Evolutionary conservation across 1,139 yeast genomes (phyloP), one percentile per base, ranked within the genome.

Genomic region (Geotrichum citri-aurantii): DNA sequence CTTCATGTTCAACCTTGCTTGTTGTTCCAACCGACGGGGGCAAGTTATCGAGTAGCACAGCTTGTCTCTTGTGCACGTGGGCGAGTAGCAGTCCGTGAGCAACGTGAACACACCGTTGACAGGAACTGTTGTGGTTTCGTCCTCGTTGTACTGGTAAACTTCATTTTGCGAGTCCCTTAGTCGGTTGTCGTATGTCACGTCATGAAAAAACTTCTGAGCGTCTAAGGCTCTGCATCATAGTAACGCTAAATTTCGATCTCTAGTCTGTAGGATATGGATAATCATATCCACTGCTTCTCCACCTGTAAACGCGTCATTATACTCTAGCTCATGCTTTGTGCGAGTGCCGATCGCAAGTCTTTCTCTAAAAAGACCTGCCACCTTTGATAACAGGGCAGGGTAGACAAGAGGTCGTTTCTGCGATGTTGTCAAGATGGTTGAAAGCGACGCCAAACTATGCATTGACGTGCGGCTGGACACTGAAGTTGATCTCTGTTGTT

Each of bases 21-120:
- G 98, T 71, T 93, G 99, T 73, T 93, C 99, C 55, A 93, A 77
- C 65, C 99, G 81, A 65, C 97, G 81, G 11, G 99, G 99, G 75
- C 99, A 93, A 17, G 97, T 95, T 65, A 93, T 92, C 58, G 96
- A 88, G 73, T 93, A 93, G 74, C 99, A 93, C 49, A 93, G 77
- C 46, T 82, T 79, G 68, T 90, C 95, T 59, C 96, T 78, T 4
- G 96, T 86, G 75, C 99, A 93, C 0, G 99, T 93, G 37, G 99
- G 96, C 0, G 97, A 91, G 70, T 95, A 93, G 74, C 99, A 93
- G 68, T 92, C 97, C 0, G 98, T 89, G 63, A 93, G 77, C 52
- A 93, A 77, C 0, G 97, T 92, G 70, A 93, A 93, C 5, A 93
- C 96, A 65, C 99, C 99, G 72, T 89, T 89, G 12, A 89, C 91